Evolutionary conservation across 257 asterid species (phyloP), one percentile per base, ranked within the genome.

Genomic region (Penstemon eatonii): DNA sequence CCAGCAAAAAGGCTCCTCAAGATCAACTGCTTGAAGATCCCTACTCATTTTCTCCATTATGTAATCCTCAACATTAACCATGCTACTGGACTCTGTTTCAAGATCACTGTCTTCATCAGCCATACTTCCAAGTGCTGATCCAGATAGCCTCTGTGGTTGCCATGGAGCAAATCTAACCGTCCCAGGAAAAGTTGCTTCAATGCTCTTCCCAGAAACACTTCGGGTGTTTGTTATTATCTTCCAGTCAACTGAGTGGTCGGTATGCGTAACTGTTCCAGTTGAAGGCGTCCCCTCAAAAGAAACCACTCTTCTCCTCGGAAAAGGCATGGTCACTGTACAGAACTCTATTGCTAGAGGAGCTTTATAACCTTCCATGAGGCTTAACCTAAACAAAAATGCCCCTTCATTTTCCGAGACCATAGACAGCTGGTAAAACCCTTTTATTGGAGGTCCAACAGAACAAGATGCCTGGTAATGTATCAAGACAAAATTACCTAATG

Each of bases 331-430:
- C 76, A 92, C 88, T 0, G 97, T 82, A 65, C 97, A 92, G 80
- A 88, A 88, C 74, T 92, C 98, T 77, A 92, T 78, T 53, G 89
- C 72, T 38, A 87, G 66, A 77, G 96, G 95, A 70, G 87, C 75
- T 81, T 77, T 90, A 62, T 90, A 92, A 70, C 96, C 96, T 80
- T 92, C 98, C 96, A 90, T 77, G 74, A 92, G 85, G 78, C 90
- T 81, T 81, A 92, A 81, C 84, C 75, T 90, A 76, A 90, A 92
- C 78, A 92, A 80, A 82, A 92, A 92, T 9, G 98, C 98, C 71
- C 98, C 98, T 80, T 92, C 98, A 77, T 92, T 90, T 78, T 90
- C 98, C 6, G 98, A 92, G 60, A 92, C 97, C 98, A 92, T 90
- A 38, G 98, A 92, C 46, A 92, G 95, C 86, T 92, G 98, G 85